Base-by-base conservation (phyloP, 192 early-diverging fungal genomes). In the Pilaira anomala region DNA sequence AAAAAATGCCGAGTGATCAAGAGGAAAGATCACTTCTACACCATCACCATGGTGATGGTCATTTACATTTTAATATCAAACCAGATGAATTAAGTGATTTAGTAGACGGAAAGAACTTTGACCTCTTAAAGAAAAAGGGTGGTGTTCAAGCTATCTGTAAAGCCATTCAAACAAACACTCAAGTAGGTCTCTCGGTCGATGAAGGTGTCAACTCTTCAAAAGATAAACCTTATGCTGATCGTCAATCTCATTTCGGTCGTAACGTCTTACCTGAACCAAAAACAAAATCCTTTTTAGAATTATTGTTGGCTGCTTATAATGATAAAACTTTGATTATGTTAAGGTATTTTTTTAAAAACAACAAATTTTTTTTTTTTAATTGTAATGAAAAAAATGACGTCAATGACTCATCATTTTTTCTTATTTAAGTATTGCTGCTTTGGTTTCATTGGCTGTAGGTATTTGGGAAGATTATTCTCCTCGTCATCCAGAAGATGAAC, bases 391-490 rank as follows among this genome's bases (percentile, higher is more conserved):
- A n/a, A 46, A 18, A 46, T 46, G 44, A 46, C 44, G 44, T 46
- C 7, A 46, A 46, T 46, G 13, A 16, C 19, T 9, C 22, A 6
- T 36, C 30, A 55, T 55, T 36, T 7, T 55, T 39, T 19, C 36
- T 11, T 19, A 19, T 55, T 36, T 13, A 21, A 58, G 84, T 30
- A 85, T 93, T 60, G 96, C 96, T 21, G 84, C 93, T 39, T 64
- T 85, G 16, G 84, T 94, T 8, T 92, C 92, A 41, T 77, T 96
- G 56, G 87, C 85, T 26, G 82, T 98, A 55, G 93, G 94, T 48
- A 76, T 98, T 62, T 94, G 94, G 72, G 87, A 95, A 82, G 87
- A 88, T 73, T 72, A 80, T 57, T 74, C 82, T 49, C 74, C 84
- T 67, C 76, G 80, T 55, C 82, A 89, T 71, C 72, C 75, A 56